Percentiles rank a stretch among this genome's conserved stretches.
Evolutionary conservation across 129 eudicot species (phyloP).

Genomic region (Flaveria bidentis): DNA sequence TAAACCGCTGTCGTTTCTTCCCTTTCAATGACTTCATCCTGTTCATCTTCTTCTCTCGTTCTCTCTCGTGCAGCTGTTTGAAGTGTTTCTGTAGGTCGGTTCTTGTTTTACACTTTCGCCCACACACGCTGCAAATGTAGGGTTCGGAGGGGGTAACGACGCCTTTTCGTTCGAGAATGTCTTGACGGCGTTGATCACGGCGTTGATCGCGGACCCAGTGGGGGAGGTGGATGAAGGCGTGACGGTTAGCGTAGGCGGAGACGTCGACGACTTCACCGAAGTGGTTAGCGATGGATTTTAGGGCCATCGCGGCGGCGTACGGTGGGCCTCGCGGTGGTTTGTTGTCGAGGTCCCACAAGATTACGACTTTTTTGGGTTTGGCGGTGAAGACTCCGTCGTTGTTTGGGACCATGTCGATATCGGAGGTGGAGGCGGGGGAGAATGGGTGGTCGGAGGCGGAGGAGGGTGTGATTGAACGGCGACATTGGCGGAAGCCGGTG

Average conservation of each 20-base stretch:
- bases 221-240: constrained; percentile 90
- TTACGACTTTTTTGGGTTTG: constrained; percentile 76
- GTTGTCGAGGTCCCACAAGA: constrained; percentile 92
- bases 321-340: constrained; percentile 99
- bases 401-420: constrained; percentile 81
- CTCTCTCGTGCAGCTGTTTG: constrained; percentile 67
- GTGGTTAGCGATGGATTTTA: constrained; percentile 49
- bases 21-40: constrained; percentile 86
- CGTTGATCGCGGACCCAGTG: constrained; percentile 79
- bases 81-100: constrained; percentile 79
- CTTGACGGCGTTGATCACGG: constrained; percentile 54
- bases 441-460: constrained; percentile 28
- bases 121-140: constrained; percentile 76
- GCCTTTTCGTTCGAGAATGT: constrained; percentile 61
- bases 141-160: constrained; percentile 39
- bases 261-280: constrained; percentile 78
- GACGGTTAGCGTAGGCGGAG: constrained; percentile 93
- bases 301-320: constrained; percentile 71
- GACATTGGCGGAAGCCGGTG: constrained; percentile 25
- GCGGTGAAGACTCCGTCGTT: constrained; percentile 54
- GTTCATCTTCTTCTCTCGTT: constrained; percentile 78
- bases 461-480: constrained; percentile 29
- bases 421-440: constrained; percentile 40
- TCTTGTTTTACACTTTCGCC: constrained; percentile 77
- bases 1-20: constrained; percentile 75